Base-by-base conservation (phyloP, 2,329 filamentous ascomycete species). In the Trichoderma pleuroti region DNA sequence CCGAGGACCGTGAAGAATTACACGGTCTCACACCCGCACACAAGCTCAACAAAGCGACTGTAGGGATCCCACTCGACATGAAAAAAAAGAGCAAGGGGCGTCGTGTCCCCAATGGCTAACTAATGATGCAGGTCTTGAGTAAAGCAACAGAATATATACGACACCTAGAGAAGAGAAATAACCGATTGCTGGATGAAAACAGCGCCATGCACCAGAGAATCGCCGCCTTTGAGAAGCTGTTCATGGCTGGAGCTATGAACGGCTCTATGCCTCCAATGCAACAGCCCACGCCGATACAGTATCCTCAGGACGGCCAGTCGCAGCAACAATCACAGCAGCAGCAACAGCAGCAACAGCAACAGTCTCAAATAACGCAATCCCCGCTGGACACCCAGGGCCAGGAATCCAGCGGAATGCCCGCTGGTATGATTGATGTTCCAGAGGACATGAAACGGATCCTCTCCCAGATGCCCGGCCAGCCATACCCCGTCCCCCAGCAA, bases 1-100 rank as follows among this genome's bases (percentile, higher is more conserved):
- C 88, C 0, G 90, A 91, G 72, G 93, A 95, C 74, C 89, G 91
- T 42, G 93, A 97, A 74, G 93, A 96, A 71, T 77, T 82, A 36
- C 85, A 92, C 18, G 93, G 93, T 65, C 84, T 96, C 65, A 91
- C 93, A 3, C 92, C 94, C 1, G 93, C 94, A 7, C 94, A 97
- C 82, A 98, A 98, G 81, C 85, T 98, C 32, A 98, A 98, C 84
- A 98, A 98, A 81, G 95, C 95, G n/a, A 98, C 94, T 2, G 93
- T 90, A 81, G 52, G 80, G 74, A 30, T 16, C 34, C 26, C 26
- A 54, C 21, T 54, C 24, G 7, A 18, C 2, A 34, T 24, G 11
- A 28, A 49, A 26, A 49, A 10, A 16, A 16, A n/a, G 14, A 7
- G 24, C 18, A 32, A 30, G 28, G 66, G 49, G 71, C 42, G 12